These are phyloP conservation scores for Geotrichum cucujoidarum DNA, from an alignment of 1,139 yeast genomes.

Conservation along the genomic window DNA sequence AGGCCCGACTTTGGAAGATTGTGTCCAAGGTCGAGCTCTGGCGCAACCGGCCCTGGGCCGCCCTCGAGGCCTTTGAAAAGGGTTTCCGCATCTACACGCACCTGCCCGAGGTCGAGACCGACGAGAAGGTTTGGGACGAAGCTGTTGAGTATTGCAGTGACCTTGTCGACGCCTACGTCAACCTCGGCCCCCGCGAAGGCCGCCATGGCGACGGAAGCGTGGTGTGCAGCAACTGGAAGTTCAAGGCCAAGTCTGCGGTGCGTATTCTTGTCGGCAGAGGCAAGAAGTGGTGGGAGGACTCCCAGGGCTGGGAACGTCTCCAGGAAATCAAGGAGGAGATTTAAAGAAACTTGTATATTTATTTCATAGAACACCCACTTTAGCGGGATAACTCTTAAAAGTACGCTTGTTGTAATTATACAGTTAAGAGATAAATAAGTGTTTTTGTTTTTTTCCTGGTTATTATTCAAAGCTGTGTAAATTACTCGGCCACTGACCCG, in stretches of 20 bases:
- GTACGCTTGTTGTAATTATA: background rate
- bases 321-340: slow-evolving; percentile 48
- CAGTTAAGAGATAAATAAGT: no score
- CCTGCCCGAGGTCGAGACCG: slow-evolving; percentile 58
- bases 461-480: no score
- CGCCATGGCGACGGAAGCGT: slow-evolving; percentile 76
- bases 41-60: slow-evolving; percentile 83
- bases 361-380: background rate
- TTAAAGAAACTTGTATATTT: background rate
- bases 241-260: slow-evolving; percentile 68
- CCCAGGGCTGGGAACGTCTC: slow-evolving; percentile 70
- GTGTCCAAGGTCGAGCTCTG: slow-evolving; percentile 82
- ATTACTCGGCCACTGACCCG: background rate
- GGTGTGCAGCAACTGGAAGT: slow-evolving; percentile 90
- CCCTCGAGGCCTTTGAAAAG: slow-evolving; percentile 80
- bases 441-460: no score
- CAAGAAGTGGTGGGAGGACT: slow-evolving; percentile 70
- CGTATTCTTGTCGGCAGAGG: slow-evolving; percentile 79
- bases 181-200: slow-evolving; percentile 82
- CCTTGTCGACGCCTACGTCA: slow-evolving; percentile 80
- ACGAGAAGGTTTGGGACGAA: slow-evolving; percentile 65
- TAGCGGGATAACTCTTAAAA: slow-evolving; percentile 3
- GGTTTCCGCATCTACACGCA: slow-evolving; percentile 70
- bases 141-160: slow-evolving; percentile 80
- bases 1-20: slow-evolving; percentile 75